phyloP scores from a whole-genome alignment of 352 stramenopile species.

The Globisporangium irregulare region DNA sequence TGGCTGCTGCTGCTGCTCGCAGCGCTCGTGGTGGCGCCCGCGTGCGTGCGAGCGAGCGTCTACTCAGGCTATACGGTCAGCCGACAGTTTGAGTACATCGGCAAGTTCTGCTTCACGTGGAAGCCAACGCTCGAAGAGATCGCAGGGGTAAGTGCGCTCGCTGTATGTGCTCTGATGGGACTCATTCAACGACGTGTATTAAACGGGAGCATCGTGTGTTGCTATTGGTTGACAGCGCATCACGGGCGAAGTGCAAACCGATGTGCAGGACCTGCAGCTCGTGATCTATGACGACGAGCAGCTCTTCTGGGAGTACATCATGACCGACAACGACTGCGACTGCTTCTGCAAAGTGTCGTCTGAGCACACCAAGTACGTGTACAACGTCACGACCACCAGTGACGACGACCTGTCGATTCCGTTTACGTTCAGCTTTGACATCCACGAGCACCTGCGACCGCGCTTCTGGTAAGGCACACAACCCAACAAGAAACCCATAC shows the following conservation, averaged over 20 bases:
- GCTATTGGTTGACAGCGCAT: slow-evolving; percentile 31
- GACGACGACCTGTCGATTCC: slow-evolving; percentile 34
- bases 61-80: slow-evolving; percentile 61
- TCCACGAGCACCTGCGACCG: slow-evolving; percentile 60
- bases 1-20: slow-evolving; percentile 16
- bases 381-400: slow-evolving; percentile 53
- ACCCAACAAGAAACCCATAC: no score
- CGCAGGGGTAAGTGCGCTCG: slow-evolving; percentile 34
- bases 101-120: slow-evolving; percentile 83
- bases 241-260: slow-evolving; percentile 55
- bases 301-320: slow-evolving; percentile 80
- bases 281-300: slow-evolving; percentile 80
- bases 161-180: not conserved
- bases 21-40: slow-evolving; percentile 6
- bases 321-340: slow-evolving; percentile 51
- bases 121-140: slow-evolving; percentile 52
- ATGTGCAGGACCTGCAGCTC: slow-evolving; percentile 58
- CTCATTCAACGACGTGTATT: not conserved
- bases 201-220: not conserved
- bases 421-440: slow-evolving; percentile 59
- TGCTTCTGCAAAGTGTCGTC: slow-evolving; percentile 74
- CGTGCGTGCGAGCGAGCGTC: slow-evolving; percentile 30
- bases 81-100: slow-evolving; percentile 73
- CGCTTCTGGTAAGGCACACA: slow-evolving; percentile 47
- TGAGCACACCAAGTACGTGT: slow-evolving; percentile 62